Evolutionary conservation across 75 land plant genomes (phyloP), one percentile per base, ranked within the genome.

Genomic region (Isoetes taiwanensis): DNA sequence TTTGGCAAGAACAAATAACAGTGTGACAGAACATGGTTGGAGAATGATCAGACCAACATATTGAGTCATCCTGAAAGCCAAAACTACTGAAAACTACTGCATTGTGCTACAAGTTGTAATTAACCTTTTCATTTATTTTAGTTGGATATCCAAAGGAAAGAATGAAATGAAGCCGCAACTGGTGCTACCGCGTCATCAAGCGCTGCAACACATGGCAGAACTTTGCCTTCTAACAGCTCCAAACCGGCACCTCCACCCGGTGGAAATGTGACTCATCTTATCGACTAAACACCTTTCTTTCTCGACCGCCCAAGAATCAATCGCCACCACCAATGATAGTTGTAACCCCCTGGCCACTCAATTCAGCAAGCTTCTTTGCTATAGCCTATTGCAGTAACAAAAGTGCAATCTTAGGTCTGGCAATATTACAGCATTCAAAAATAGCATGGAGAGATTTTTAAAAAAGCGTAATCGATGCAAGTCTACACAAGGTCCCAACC

Each of bases 251-350:
- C 88, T 34, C 95, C 95, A 16, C 95, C 95, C 6, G 21, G 88
- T 88, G 0, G 95, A 88, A 35, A 88, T 83, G 69, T 88, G 95
- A 72, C 95, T 84, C 95, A 88, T 88, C 61, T 80, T 73, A 27
- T 84, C 80, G 10, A 82, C 95, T 29, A 88, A 71, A 3, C 95
- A 84, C 5, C 58, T 82, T 52, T 88, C 76, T 62, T 88, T 88
- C 11, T 83, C 88, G 12, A 84, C 94, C 14, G 84, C 88, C 41
- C 83, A 86, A 10, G 87, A 86, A 53, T 76, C 78, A 29, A n/a
- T 86, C 93, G 39, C 93, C 93, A 52, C 93, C 93, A 34, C 93
- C 93, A 32, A 86, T 86, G 57, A 86, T 86, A 28, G 87, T 86
- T 19, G 76, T 78, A 43, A 75, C 88, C 0, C 88, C 94, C 64